Evolutionary conservation across 345 rosid genomes (phyloP).

Genomic region (Toxicodendron radicans): DNA sequence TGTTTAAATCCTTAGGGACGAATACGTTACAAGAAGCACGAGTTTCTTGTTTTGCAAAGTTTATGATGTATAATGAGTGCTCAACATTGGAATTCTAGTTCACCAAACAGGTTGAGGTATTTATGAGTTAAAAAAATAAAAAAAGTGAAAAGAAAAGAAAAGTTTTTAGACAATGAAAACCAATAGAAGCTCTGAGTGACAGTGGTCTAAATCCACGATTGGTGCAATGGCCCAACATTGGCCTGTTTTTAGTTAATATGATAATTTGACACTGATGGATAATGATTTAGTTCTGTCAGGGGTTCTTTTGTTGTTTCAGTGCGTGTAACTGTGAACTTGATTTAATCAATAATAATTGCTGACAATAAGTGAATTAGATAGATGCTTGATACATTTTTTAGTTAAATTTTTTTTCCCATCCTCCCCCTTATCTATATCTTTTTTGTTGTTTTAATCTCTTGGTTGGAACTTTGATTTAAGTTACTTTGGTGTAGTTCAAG

Average conservation of each 20-base stretch:
- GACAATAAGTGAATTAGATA: neutral
- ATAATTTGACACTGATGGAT: neutral
- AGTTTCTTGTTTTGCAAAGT: neutral
- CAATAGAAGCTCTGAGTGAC: neutral
- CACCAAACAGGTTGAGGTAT: neutral
- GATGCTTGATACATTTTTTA: neutral
- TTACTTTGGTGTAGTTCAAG: neutral
- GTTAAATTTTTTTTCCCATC: too few species aligned
- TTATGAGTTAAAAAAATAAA: neutral
- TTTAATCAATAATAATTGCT: neutral
- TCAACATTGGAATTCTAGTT: too few species aligned
- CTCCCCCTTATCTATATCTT: neutral
- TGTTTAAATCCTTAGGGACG: too few species aligned
- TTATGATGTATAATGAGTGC: neutral
- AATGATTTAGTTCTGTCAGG: neutral
- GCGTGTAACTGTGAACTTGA: neutral
- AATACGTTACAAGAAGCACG: neutral
- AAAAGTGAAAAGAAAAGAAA: too few species aligned
- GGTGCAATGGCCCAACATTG: neutral
- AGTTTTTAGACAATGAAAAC: neutral
- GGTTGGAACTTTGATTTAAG: neutral
- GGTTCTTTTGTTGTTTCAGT: constrained; percentile 4
- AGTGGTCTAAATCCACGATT: neutral
- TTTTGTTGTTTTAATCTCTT: neutral
- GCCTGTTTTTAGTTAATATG: neutral